phyloP scores from a whole-genome alignment of 108 stramenopile species.

The Aurantiochytrium sp. region DNA sequence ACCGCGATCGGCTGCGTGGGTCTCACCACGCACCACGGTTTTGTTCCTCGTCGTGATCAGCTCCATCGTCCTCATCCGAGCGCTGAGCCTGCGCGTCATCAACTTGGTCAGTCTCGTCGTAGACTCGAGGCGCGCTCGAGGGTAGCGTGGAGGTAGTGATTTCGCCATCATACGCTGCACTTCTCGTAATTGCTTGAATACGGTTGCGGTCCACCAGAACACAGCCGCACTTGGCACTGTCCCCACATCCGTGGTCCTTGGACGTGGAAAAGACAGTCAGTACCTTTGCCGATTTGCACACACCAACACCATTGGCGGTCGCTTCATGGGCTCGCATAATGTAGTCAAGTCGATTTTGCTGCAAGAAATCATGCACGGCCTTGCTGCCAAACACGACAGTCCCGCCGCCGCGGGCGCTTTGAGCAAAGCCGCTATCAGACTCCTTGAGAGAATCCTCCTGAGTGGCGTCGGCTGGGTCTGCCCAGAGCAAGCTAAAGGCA shows the following conservation, averaged over 20 bases:
- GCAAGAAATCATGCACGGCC: slow-evolving; percentile 89
- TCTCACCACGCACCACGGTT: no score
- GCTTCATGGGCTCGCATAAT: slow-evolving; percentile 99
- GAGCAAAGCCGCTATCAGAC: slow-evolving; percentile 39
- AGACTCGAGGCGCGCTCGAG: no score
- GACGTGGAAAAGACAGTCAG: slow-evolving; percentile 75
- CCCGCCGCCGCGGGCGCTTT: slow-evolving; percentile 85
- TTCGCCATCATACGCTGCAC: background rate
- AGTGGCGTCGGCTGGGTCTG: background rate
- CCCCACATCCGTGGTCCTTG: slow-evolving; percentile 38
- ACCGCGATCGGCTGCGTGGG: no score
- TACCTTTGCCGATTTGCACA: slow-evolving; percentile 91
- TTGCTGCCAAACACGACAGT: slow-evolving; percentile 96
- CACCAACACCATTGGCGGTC: slow-evolving; percentile 90
- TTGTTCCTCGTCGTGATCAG: no score
- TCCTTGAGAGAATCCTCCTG: background rate
- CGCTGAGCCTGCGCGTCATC: background rate
- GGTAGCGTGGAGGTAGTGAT: background rate
- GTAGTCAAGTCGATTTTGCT: slow-evolving; percentile 82
- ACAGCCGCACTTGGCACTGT: slow-evolving; percentile 45
- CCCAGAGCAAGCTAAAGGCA: slow-evolving; percentile 4
- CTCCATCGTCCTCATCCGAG: no score
- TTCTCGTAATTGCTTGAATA: slow-evolving; percentile 42
- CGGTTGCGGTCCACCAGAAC: slow-evolving; percentile 44
- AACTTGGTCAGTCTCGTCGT: background rate